Base-by-base conservation (phyloP, 768 basidiomycete species). In the Lactarius psammicola region DNA sequence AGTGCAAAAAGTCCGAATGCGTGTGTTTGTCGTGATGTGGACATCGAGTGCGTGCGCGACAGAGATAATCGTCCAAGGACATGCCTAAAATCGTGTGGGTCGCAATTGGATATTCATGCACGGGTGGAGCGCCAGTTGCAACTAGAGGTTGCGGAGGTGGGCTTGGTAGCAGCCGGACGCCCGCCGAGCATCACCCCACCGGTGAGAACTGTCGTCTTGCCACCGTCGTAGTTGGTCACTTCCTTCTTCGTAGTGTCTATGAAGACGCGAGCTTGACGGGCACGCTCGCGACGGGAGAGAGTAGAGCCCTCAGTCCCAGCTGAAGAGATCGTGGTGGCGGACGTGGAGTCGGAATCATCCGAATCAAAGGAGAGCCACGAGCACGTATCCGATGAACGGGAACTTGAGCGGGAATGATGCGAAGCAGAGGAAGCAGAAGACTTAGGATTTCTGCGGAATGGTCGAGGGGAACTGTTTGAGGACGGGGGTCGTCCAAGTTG, bases 121-220 rank as follows among this genome's bases (percentile, higher is more conserved):
- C 85, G 83, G 74, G 76, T 69, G 70, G 81, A 74, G 75, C 87
- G 85, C 87, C 88, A 88, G 83, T 75, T 82, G 77, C 74, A 38
- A 62, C 64, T 69, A 6, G 64, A 62, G 65, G 72, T 73, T 73
- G 72, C 71, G 77, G 4, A 15, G 8, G 46, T 63, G 2, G 74
- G 59, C 70, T 73, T 75, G 57, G 73, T 26, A 42, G 55, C 17
- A 31, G 23, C 44, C 28, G 15, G 10, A 54, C 62, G 71, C 17
- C 60, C 78, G 58, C 90, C 90, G 67, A 93, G 88, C 91, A 93
- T 93, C 70, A 92, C 90, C 69, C 90, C 91, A 63, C 91, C 91
- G 3, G 90, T 92, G 71, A 93, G 84, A 58, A 92, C 90, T 33
- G 90, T 92, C 60, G 91, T 93, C 82, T 91, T 92, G 69, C 91